Base-by-base conservation (phyloP, 2,329 filamentous ascomycete genomes). In the Magnaporthiopsis incrustans region DNA sequence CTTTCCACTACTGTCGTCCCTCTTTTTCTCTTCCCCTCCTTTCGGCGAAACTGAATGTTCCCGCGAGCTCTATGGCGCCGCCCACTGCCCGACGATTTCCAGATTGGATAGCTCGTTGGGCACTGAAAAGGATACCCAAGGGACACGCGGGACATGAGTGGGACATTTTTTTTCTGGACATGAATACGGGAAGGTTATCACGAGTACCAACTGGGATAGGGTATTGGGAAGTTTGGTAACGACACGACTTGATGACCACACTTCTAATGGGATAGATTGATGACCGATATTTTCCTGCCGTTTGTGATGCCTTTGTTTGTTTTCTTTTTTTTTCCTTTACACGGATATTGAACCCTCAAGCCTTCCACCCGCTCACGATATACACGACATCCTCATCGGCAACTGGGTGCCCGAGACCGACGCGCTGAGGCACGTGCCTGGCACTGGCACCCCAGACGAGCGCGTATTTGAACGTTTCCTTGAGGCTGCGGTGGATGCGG, bases 391-490 rank as follows among this genome's bases (percentile, higher is more conserved):
- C 86, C 74, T 89, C 86, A 67, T 89, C 86, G 2, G 82, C 78
- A 59, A 99, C 93, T 15, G 85, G 72, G 81, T 99, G 95, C 8
- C 85, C 81, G 71, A 99, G 76, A 1, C 95, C 96, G 53, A 97
- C 94, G 67, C 95, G 82, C 81, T 99, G 95, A 50, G 96, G 95
- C 50, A 98, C 83, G 80, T 99, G 96, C 71, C 92, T 87, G 50
- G 95, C 95, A 76, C 94, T 98, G 25, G 93, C 93, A 5, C 95
- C 95, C 96, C 96, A 99, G 0, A 99, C 95, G 69, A 98, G 78
- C 3, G 95, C 96, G 78, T 98, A 97, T 81, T 98, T 99, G 84
- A 98, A 99, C 5, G 92, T 97, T 67, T 99, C 96, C 85, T 98
- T 99, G 69, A 99, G 80, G 32, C 87, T 95, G 67, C 95, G 84